Conservation (phyloP, 2,329 filamentous ascomycete species). For the Chaetomiaceae sp. region DNA sequence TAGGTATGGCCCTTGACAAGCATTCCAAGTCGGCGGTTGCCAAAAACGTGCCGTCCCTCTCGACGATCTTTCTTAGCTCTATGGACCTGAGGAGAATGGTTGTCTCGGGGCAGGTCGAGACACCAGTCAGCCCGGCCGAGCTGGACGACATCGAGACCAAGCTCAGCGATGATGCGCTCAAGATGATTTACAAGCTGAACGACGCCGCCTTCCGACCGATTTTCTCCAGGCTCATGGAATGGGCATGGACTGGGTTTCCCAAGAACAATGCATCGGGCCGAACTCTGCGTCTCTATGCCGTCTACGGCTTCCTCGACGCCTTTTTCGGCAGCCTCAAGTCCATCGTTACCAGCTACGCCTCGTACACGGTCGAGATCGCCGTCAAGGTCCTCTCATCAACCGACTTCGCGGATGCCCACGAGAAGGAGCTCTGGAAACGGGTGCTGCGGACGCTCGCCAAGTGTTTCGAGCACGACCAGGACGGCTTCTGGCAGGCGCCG, state of each 20-base stretch:
- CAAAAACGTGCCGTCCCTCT: conserved; percentile 68
- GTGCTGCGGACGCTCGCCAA: conserved; percentile 68
- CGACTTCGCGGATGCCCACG: conserved; percentile 45
- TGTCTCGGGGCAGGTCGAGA: conserved; percentile 41
- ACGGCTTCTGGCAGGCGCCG: conserved; percentile 93
- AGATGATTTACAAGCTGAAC: conserved; percentile 96
- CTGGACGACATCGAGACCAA: conserved; percentile 59
- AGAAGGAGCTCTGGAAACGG: conserved; percentile 60
- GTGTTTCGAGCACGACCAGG: conserved; percentile 84
- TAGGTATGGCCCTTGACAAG: conserved; percentile 68
- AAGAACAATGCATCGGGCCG: conserved; percentile 58
- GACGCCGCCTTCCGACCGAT: conserved; percentile 89
- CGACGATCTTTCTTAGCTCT: conserved; percentile 55
- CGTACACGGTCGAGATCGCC: conserved; percentile 74
- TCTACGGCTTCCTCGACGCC: conserved; percentile 73
- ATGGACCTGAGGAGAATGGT: conserved; percentile 64
- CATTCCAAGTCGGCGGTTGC: conserved; percentile 74
- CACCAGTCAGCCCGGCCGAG: conserved; percentile 39
- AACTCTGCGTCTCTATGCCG: conserved; percentile 62
- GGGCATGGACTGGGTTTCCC: conserved; percentile 59
- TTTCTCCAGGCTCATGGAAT: conserved; percentile 81
- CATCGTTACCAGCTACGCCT: conserved; percentile 88
- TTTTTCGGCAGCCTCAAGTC: conserved; percentile 88
- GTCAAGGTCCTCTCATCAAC: conserved; percentile 44
- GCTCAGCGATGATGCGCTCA: conserved; percentile 68